Evolutionary conservation across 345 rosid genomes (phyloP), one percentile per base, ranked within the genome.

Genomic region (Populus alba): DNA sequence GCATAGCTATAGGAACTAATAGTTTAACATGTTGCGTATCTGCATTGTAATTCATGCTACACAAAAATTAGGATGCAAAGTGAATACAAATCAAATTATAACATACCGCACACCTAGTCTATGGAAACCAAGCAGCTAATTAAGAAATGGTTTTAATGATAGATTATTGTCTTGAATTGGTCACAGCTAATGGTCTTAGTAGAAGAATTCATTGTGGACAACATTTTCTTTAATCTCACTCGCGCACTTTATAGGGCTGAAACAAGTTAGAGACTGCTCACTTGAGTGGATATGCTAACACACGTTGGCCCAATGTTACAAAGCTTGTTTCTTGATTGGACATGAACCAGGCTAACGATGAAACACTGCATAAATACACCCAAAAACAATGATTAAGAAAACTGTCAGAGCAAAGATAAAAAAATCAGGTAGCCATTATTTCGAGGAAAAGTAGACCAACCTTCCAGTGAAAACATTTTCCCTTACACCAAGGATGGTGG

Each of bases 271-370:
- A 76, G 38, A 61, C 39, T 59, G 87, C 98, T 92, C 86, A 96
- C 99, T 92, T 96, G 74, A 96, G 91, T 22, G 99, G 99, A 79
- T 74, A 74, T 69, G 99, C 99, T 74, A 96, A 75, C 68, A 96
- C 99, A 18, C 99, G 95, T 81, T 96, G 99, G 57, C 97, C 99
- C 83, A 96, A 79, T 66, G 99, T 96, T 75, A 96, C 99, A 82
- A 96, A 96, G 85, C 99, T 96, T 65, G 99, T 94, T 87, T 96
- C 99, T 86, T 96, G 99, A 84, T 96, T 96, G 83, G 99, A 96
- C 99, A 96, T 96, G 84, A 96, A 96, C 98, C 91, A 88, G 49
- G 99, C 99, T 81, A 96, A 85, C 76, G 98, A 96, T 72, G 99
- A 96, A 78, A 96, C 99, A 94, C 99, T 96, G 94, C 87, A 88